Conservation (phyloP, 371 early-diverging fungal genomes). For the Mortierella sp. region DNA sequence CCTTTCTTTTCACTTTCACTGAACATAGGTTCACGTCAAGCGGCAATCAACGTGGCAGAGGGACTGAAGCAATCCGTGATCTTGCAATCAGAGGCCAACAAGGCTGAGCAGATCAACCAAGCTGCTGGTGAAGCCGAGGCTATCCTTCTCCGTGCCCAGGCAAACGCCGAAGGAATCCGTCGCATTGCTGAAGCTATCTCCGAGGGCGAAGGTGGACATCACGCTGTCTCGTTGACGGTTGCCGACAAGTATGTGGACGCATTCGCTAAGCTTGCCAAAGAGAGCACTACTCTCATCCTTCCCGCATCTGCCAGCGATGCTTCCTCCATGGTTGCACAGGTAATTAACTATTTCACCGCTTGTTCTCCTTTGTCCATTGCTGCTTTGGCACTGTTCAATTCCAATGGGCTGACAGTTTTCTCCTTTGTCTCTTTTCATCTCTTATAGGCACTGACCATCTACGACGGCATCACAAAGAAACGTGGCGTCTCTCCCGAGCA, state of each 20-base stretch:
- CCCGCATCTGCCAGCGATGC: conserved; percentile 89
- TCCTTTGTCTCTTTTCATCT: too few relatives aligned
- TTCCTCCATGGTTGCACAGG: conserved; percentile 88
- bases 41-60: conserved; percentile 98
- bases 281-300: conserved; percentile 92
- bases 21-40: conserved; percentile 83
- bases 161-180: conserved; percentile 87
- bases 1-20: not conserved
- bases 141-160: conserved; percentile 87
- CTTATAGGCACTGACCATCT: conserved; percentile 38
- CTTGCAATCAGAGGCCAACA: conserved; percentile 94
- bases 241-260: conserved; percentile 98
- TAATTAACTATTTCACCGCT: conserved; percentile 16
- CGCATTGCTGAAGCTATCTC: conserved; percentile 84
- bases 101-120: conserved; percentile 91
- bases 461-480: conserved; percentile 49
- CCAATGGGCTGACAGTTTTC: not conserved
- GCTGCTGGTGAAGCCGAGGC: conserved; percentile 93
- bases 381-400: not conserved
- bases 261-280: conserved; percentile 93
- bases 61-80: conserved; percentile 94
- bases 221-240: conserved; percentile 93
- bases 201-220: conserved; percentile 73
- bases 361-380: too few relatives aligned
- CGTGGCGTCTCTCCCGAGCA: conserved; percentile 25